A percentile compares a stretch with the other conserved stretches of the same genome.
These are phyloP conservation scores for Gonapodya sp. DNA, from an alignment of 192 early-diverging fungal species.

Conservation along the genomic window DNA sequence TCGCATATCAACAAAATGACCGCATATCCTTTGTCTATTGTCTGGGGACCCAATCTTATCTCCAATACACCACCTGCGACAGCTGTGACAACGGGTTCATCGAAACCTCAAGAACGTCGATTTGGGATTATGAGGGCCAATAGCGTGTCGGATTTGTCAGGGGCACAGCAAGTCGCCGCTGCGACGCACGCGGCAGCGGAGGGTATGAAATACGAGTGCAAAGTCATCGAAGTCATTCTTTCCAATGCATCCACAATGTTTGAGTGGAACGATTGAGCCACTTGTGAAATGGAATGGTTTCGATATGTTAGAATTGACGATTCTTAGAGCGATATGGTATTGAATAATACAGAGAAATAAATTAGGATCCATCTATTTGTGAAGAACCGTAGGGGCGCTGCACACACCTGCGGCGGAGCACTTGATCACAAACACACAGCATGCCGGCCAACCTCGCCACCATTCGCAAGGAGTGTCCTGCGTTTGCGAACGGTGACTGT, in stretches of 20 bases:
- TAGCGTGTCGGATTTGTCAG: not conserved
- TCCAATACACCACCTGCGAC: not conserved
- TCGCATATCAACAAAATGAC: not conserved
- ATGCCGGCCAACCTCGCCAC: not conserved
- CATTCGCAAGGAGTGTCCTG: not conserved
- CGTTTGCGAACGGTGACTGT: not conserved
- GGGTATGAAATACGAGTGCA: not conserved
- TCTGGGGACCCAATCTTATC: not conserved
- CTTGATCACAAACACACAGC: not conserved
- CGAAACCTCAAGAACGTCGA: not conserved
- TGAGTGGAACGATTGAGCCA: not conserved
- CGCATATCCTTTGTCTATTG: not conserved
- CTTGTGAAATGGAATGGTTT: too few species aligned
- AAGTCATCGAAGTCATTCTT: not conserved
- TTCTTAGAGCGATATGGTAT: too few species aligned
- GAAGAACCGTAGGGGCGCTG: not conserved
- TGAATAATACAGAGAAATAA: too few species aligned
- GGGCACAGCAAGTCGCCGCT: not conserved
- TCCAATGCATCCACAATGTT: not conserved
- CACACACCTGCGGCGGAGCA: not conserved
- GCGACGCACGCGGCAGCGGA: not conserved
- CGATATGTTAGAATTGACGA: too few species aligned
- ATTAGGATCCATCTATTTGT: too few species aligned
- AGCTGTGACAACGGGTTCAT: not conserved
- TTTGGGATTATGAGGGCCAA: not conserved